A percentile compares a stretch with the other conserved stretches of the same genome.
Evolutionary conservation across 1,139 yeast genomes (phyloP).

Genomic region (Blastobotrys serpentis): DNA sequence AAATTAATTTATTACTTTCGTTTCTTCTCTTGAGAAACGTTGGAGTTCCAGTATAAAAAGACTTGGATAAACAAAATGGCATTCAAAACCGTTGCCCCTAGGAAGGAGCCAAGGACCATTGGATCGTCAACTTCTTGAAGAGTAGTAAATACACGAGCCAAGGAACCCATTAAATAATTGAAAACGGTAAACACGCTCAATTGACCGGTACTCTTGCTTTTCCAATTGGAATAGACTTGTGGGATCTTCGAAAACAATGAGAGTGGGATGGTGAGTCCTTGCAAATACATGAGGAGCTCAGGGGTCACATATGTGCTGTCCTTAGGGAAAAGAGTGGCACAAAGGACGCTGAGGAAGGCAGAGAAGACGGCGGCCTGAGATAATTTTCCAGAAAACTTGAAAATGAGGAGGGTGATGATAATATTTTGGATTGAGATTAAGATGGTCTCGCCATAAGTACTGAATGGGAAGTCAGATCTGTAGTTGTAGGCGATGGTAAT

Average conservation of each 20-base stretch:
- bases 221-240: conserved; percentile 51
- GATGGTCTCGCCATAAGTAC: conserved; percentile 46
- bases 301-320: conserved; percentile 28
- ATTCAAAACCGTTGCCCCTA: conserved; percentile 39
- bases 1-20: not conserved
- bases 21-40: conserved; percentile 7
- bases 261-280: conserved; percentile 54
- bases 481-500: conserved; percentile 45
- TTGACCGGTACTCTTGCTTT: conserved; percentile 53
- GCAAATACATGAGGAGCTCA: conserved; percentile 40
- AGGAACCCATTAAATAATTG: conserved; percentile 56
- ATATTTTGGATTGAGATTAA: conserved; percentile 44
- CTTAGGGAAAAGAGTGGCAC: conserved; percentile 24
- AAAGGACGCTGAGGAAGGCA: conserved; percentile 29
- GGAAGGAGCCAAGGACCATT: conserved; percentile 37
- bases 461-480: conserved; percentile 43
- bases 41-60: conserved; percentile 35
- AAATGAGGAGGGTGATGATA: conserved; percentile 38
- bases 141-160: conserved; percentile 59
- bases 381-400: conserved; percentile 30
- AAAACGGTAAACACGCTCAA: conserved; percentile 54
- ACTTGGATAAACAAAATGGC: conserved; percentile 39
- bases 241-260: conserved; percentile 55
- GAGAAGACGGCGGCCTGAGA: conserved; percentile 29
- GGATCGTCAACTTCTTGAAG: conserved; percentile 43